Base-by-base conservation (phyloP, 2,329 filamentous ascomycete genomes). In the Phialophora expanda region DNA sequence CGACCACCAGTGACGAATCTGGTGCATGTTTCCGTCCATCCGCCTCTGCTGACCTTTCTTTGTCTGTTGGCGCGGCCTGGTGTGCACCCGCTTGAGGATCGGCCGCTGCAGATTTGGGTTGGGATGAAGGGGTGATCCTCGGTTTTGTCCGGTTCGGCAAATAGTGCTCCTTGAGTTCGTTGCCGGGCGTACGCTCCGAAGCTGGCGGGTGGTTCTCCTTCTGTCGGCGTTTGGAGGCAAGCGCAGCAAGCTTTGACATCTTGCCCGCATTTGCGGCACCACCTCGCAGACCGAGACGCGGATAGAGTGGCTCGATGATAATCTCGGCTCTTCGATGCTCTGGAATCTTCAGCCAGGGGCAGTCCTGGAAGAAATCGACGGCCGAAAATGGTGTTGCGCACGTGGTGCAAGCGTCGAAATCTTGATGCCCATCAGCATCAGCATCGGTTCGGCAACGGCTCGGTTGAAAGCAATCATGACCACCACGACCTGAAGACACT, bases 231-330 rank as follows among this genome's bases (percentile, higher is more conserved):
- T 91, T 90, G 38, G 92, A 92, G 59, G 94, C 93, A 50, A 99
- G 82, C 56, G 92, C 92, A 73, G 96, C 94, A 54, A 99, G 82
- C 74, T 99, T 99, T 4, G 94, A 96, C 78, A 91, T 84, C 74
- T 93, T 95, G 2, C 86, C 84, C 12, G 80, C 79, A 56, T 86
- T 85, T n/a, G 78, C 84, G 8, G 87, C 86, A 38, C 95, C 96
- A 32, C 95, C 96, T 2, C 97, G 78, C 0, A 99, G 82, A 1
- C 92, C 90, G 20, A 88, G 86, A 56, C 80, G 81, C 61, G 85
- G 87, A 68, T 80, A 80, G 41, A 85, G 65, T 77, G 84, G 86
- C 48, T 88, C 83, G 57, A 90, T 78, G 44, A 93, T 85, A 17
- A 89, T 83, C 17, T 82, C 76, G 44, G 90, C 85, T 70, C 86